Percentiles rank a stretch among this genome's conserved stretches.
phyloP scores from a whole-genome alignment of 495 filamentous ascomycete species.

The Pseudevernia furfuracea region DNA sequence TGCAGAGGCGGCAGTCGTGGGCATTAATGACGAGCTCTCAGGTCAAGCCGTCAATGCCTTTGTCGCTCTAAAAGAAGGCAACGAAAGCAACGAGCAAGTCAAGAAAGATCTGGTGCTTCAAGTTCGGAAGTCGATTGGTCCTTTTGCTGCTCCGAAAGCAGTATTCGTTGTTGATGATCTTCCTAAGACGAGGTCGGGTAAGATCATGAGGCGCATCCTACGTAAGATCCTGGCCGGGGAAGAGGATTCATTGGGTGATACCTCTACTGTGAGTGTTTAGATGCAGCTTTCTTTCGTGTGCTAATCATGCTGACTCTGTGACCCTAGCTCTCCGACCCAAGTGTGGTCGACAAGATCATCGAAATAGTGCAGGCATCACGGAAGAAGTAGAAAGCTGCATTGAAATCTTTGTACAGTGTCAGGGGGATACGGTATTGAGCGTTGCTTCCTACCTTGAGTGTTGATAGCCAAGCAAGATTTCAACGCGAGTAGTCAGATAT shows the following conservation, averaged over 20 bases:
- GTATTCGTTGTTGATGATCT: constrained; percentile 85
- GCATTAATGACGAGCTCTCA: constrained; percentile 84
- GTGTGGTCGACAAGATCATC: constrained; percentile 85
- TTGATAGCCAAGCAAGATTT: not conserved
- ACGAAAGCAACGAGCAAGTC: constrained; percentile 68
- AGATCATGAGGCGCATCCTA: constrained; percentile 97
- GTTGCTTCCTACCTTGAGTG: not conserved
- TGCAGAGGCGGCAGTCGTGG: constrained; percentile 93
- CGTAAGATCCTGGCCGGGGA: constrained; percentile 94
- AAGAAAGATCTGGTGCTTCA: constrained; percentile 90
- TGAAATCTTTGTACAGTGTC: not conserved
- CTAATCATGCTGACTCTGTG: constrained; percentile 32
- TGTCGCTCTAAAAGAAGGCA: constrained; percentile 82
- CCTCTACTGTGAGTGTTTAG: constrained; percentile 61
- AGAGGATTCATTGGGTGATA: constrained; percentile 94
- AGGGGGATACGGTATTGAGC: not conserved
- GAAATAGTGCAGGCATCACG: constrained; percentile 58
- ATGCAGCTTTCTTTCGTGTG: constrained; percentile 2
- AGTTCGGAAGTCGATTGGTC: constrained; percentile 93
- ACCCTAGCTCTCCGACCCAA: constrained; percentile 75
- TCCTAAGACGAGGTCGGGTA: constrained; percentile 92
- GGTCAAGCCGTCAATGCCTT: constrained; percentile 98
- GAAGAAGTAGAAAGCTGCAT: constrained; percentile 39
- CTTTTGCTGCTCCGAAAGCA: constrained; percentile 92
- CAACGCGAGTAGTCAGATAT: not conserved